Evolutionary conservation across 345 rosid species (phyloP), one percentile per base, ranked within the genome.

Genomic region (Moricandia arvensis): DNA sequence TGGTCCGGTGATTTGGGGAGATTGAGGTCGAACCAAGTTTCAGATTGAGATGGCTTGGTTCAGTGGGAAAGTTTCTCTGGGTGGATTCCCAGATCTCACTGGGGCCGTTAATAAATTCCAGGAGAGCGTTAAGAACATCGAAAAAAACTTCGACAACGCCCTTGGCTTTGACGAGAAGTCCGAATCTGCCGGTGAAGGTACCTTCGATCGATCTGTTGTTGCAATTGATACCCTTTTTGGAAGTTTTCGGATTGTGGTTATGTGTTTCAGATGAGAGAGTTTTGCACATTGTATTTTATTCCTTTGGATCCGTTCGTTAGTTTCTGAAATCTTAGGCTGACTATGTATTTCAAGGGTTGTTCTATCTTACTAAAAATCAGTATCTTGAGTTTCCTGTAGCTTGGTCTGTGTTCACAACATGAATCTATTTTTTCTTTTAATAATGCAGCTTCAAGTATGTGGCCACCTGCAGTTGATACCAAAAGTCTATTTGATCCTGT

Each of bases 41-140:
- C 49, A 63, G 51, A 60, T 67, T 58, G 65, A 27, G 41, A 93
- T 96, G 99, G 96, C 99, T 79, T 96, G 99, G 99, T 96, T 96
- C 84, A 81, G 98, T 75, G 96, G 93, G 72, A 90, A 86, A 79
- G 93, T 95, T 12, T 82, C 89, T 18, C 75, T 96, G 79, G 99
- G 97, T 76, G 82, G 79, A 73, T 96, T 96, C 82, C 93, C 97
- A 57, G 99, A 96, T 93, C 87, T 96, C 41, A 93, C 98, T 11
- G 99, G 99, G 65, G 99, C 99, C 0, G 97, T 96, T 12, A 96
- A 91, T 80, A 96, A 96, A 87, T 82, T 96, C 82, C 90, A 92
- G 61, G 99, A 96, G 91, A 96, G 99, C 77, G 98, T 96, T 72
- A 96, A 96, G 89, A 96, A 93, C 80, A 93, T 96, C 0, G 99